These are phyloP conservation scores for Ogataea trehaloabstinens DNA, from an alignment of 805 yeast species.

Conservation along the genomic window DNA sequence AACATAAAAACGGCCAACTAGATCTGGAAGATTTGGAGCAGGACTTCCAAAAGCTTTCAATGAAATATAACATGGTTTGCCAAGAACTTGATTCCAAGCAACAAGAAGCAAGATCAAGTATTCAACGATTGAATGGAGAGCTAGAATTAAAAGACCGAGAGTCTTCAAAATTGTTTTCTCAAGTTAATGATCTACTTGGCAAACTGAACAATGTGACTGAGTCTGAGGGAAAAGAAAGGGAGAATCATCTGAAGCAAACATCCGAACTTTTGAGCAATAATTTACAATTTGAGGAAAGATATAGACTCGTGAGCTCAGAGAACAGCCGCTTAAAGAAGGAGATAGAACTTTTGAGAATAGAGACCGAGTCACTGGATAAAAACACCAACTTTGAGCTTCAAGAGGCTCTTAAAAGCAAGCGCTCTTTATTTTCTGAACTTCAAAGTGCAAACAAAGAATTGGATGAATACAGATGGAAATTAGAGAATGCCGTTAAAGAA, in stretches of 20 bases:
- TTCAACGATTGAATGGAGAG: slow-evolving; percentile 12
- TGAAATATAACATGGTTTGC: slow-evolving; percentile 31
- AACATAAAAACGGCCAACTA: slow-evolving; percentile 1
- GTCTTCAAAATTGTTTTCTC: slow-evolving; percentile 31
- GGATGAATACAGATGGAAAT: slow-evolving; percentile 13
- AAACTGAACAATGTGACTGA: slow-evolving; percentile 35
- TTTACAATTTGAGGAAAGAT: slow-evolving; percentile 37
- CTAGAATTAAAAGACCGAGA: slow-evolving; percentile 38
- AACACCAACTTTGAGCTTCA: slow-evolving; percentile 14
- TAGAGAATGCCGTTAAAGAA: slow-evolving; percentile 15
- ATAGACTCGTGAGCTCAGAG: slow-evolving; percentile 38
- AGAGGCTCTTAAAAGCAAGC: slow-evolving; percentile 11
- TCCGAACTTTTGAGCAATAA: slow-evolving; percentile 35
- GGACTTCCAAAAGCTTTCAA: slow-evolving; percentile 38
- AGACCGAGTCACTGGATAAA: slow-evolving; percentile 1
- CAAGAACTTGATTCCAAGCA: slow-evolving; percentile 24
- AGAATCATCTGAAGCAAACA: slow-evolving; percentile 30
- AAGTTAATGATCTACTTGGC: slow-evolving; percentile 8
- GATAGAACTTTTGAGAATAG: slow-evolving; percentile 22
- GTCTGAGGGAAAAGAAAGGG: slow-evolving; percentile 21
- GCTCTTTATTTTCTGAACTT: slow-evolving; percentile 11
- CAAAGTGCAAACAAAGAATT: slow-evolving; percentile 14
- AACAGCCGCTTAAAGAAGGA: slow-evolving; percentile 35
- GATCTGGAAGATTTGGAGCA: slow-evolving; percentile 29
- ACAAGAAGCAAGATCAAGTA: slow-evolving; percentile 8